Base-by-base conservation (phyloP, 2,329 filamentous ascomycete genomes). In the Blastomyces emzantsi region DNA sequence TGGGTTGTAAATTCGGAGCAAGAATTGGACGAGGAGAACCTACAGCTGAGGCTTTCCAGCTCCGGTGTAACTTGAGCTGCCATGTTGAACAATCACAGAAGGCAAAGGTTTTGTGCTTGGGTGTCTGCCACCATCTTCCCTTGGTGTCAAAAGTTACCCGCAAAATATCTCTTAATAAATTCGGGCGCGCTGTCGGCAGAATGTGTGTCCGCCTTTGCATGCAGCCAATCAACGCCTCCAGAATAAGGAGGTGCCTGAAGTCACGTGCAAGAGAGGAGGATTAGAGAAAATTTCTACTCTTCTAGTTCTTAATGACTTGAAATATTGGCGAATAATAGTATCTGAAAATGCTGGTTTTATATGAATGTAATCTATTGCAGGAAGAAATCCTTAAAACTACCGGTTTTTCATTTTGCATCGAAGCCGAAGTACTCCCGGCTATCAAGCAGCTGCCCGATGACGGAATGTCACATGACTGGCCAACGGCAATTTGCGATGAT, bases 31-130 rank as follows among this genome's bases (percentile, higher is more conserved):
- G 57, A n/a, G 39, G 15, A 33, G 52, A 28, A 67, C 76, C 69
- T 67, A 78, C 77, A 65, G 68, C 74, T 71, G 67, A 78, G 72
- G 70, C 77, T 73, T 63, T 76, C 66, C 66, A 78, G 69, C 70
- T 77, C 74, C 62, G 76, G 73, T 61, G 70, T 73, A 69, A 73
- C 70, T 69, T 78, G 73, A 66, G 76, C 76, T 69, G 77, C 77
- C 77, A 78, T 78, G 62, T 63, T 74, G 69, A 68, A 62, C 58
- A 49, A 36, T 19, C 33, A 54, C 33, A 66, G 57, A 64, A 33
- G 43, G 60, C 39, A 49, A 7, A n/a, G 17, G 17, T 52, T 52
- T 28, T 25, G 13, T 58, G 25, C 13, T 49, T 36, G 58, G 57
- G 4, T 22, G 58, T 36, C 58, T n/a, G 11, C 6, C 22, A 45